Percentiles rank a stretch among this genome's conserved stretches.
Conservation (phyloP, 352 stramenopile genomes). For the Albugo laibachii region DNA sequence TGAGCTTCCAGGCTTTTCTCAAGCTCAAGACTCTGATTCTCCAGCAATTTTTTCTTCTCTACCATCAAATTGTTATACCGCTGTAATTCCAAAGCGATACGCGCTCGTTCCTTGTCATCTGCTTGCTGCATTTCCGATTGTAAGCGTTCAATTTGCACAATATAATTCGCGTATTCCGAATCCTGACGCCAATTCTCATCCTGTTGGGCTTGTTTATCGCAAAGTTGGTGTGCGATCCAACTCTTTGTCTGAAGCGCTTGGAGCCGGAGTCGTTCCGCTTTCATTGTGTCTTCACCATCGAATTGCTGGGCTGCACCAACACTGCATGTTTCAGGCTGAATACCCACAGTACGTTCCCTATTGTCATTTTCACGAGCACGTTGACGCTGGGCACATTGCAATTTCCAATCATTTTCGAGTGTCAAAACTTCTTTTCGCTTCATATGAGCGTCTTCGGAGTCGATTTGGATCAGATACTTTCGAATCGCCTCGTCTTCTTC, state of each 20-base stretch:
- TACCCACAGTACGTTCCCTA: slow-evolving; percentile 13
- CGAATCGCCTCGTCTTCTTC: slow-evolving; percentile 47
- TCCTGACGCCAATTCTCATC: slow-evolving; percentile 17
- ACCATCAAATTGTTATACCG: slow-evolving; percentile 29
- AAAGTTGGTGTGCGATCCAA: slow-evolving; percentile 35
- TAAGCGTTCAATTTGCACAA: slow-evolving; percentile 31
- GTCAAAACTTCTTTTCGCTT: slow-evolving; percentile 39
- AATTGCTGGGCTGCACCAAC: slow-evolving; percentile 45
- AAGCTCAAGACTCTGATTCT: slow-evolving; percentile 22
- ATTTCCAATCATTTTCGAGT: slow-evolving; percentile 41
- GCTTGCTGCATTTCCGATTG: slow-evolving; percentile 32
- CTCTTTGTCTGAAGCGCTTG: slow-evolving; percentile 50
- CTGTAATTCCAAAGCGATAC: slow-evolving; percentile 24
- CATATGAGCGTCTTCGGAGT: slow-evolving; percentile 39
- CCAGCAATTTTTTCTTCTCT: slow-evolving; percentile 18
- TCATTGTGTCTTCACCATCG: slow-evolving; percentile 30
- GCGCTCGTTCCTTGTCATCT: slow-evolving; percentile 26
- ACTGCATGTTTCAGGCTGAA: slow-evolving; percentile 33
- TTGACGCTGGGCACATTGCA: slow-evolving; percentile 15
- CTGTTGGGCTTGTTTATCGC: slow-evolving; percentile 22
- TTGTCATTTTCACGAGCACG: slow-evolving; percentile 1
- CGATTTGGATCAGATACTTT: slow-evolving; percentile 53
- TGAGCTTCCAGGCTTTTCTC: slow-evolving; percentile 16
- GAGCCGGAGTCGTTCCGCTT: slow-evolving; percentile 31
- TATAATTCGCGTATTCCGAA: slow-evolving; percentile 19